These are phyloP conservation scores for Phlyctochytrium planicorne DNA, from an alignment of 192 early-diverging fungal species.

Conservation along the genomic window DNA sequence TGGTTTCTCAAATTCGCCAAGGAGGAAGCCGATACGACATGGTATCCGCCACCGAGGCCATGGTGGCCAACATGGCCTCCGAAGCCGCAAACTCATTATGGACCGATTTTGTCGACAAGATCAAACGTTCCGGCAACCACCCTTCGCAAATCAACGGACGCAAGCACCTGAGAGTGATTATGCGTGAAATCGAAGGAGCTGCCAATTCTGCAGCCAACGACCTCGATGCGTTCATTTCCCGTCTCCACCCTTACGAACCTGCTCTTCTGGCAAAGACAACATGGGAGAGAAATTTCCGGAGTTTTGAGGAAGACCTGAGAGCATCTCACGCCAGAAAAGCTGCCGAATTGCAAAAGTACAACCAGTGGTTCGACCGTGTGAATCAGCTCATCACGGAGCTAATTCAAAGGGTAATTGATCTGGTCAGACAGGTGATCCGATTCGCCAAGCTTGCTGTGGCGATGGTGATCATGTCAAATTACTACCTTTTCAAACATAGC, in stretches of 20 bases:
- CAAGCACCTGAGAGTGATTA: slow-evolving; percentile 50
- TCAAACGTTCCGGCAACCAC: slow-evolving; percentile 42
- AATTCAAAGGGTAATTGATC: slow-evolving; percentile 45
- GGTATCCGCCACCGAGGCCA: slow-evolving; percentile 52
- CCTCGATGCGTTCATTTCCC: slow-evolving; percentile 43
- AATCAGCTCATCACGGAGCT: slow-evolving; percentile 46
- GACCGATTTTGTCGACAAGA: slow-evolving; percentile 44
- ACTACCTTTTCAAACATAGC: slow-evolving; percentile 52
- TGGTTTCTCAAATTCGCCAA: slow-evolving; percentile 49
- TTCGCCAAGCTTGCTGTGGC: slow-evolving; percentile 49
- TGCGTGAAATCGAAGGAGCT: slow-evolving; percentile 51
- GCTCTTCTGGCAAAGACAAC: slow-evolving; percentile 38
- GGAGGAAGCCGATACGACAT: slow-evolving; percentile 57
- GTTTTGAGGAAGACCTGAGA: slow-evolving; percentile 41
- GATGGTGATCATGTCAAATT: slow-evolving; percentile 47
- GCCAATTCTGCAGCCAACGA: slow-evolving; percentile 44
- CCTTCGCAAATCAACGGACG: slow-evolving; percentile 43
- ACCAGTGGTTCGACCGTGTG: slow-evolving; percentile 44
- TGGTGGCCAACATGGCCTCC: slow-evolving; percentile 54
- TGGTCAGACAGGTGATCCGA: slow-evolving; percentile 46
- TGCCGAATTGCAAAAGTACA: slow-evolving; percentile 38
- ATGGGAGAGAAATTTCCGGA: slow-evolving; percentile 53
- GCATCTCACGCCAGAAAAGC: slow-evolving; percentile 41
- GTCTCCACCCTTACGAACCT: slow-evolving; percentile 44
- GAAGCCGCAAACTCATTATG: slow-evolving; percentile 56